Evolutionary conservation across 2,329 filamentous ascomycete species (phyloP).

Genomic region (Clathrospora elynae): DNA sequence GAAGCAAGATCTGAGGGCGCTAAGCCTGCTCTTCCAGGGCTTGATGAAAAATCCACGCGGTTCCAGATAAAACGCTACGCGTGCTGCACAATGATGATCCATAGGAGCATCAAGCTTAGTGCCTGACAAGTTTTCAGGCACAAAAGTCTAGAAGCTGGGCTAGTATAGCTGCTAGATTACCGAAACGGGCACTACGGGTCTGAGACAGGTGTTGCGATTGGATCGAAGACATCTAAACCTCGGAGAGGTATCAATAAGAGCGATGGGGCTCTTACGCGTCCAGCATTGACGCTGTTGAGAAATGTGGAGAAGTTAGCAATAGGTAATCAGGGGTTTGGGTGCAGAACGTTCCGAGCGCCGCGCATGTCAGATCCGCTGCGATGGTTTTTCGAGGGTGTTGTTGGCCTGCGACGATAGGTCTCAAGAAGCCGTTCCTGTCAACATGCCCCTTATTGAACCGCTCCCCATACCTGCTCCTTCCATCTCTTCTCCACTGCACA

Average conservation of each 20-base stretch:
- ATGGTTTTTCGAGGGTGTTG: conserved; percentile 1
- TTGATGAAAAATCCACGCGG: conserved; percentile 22
- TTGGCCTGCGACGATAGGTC: not conserved
- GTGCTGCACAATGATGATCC: conserved; percentile 19
- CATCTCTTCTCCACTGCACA: not conserved
- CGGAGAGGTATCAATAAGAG: conserved; percentile 25
- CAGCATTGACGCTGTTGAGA: conserved; percentile 35
- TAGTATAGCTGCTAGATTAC: conserved; percentile 17
- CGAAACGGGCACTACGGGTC: conserved; percentile 18
- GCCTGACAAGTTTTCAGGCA: conserved; percentile 14
- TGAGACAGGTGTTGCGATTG: conserved; percentile 26
- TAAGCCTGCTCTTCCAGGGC: conserved; percentile 23
- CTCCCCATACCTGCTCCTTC: not conserved
- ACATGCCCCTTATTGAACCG: not conserved
- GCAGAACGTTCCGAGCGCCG: conserved; percentile 29
- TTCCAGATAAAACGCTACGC: conserved; percentile 26
- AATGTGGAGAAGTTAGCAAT: conserved; percentile 36
- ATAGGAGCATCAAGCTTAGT: conserved; percentile 13
- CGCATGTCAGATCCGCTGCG: conserved; percentile 5
- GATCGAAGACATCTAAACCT: conserved; percentile 15
- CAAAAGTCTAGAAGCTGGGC: conserved; percentile 13
- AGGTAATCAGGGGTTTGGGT: conserved; percentile 23
- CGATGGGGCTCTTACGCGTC: conserved; percentile 42
- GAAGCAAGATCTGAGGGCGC: conserved; percentile 26
- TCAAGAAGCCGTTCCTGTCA: conserved; percentile 6